Base-by-base conservation (phyloP, 2,329 filamentous ascomycete species). In the Ophiostoma ulmi region DNA sequence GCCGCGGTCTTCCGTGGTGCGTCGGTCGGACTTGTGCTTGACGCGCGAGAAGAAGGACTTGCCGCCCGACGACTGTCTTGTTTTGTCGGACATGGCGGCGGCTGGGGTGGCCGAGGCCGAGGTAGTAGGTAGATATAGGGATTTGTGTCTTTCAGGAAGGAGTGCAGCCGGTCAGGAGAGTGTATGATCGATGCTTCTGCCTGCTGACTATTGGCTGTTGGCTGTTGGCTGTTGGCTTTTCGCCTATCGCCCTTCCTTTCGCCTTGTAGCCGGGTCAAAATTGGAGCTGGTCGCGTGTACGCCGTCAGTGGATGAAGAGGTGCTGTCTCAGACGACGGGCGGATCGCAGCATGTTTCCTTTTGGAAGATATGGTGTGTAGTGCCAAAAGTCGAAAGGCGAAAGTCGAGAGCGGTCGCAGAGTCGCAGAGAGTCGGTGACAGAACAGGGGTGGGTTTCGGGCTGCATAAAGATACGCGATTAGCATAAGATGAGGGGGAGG, bases 31-130 rank as follows among this genome's bases (percentile, higher is more conserved):
- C 80, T 89, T 92, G 80, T 96, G 91, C 82, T 93, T 95, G 81
- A 90, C 91, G 78, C 93, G 88, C 77, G 92, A 93, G 83, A 97
- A 97, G 84, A 97, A 93, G 73, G 90, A 77, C 76, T 79, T 80
- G 77, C 85, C 85, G 76, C 82, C 82, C 70, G 92, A 93, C 74
- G 91, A 93, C 84, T 94, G 91, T 80, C 91, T 89, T 77, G 90
- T 85, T 83, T 92, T 90, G 83, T 90, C 85, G 78, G 87, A 83
- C 87, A 88, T 87, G 77, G 75, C 72, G 69, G 71, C 68, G 44
- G 52, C 35, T 41, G 44, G 11, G 58, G 58, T 38, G 65, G n/a
- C 35, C 41, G 65, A 64, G 65, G 63, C 36, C 58, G 20, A n/a
- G 48, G 44, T 48, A 38, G 10, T 26, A 14, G 14, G 44, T 48